Base-by-base conservation (phyloP, 768 basidiomycete genomes). In the Astraeus odoratus region DNA sequence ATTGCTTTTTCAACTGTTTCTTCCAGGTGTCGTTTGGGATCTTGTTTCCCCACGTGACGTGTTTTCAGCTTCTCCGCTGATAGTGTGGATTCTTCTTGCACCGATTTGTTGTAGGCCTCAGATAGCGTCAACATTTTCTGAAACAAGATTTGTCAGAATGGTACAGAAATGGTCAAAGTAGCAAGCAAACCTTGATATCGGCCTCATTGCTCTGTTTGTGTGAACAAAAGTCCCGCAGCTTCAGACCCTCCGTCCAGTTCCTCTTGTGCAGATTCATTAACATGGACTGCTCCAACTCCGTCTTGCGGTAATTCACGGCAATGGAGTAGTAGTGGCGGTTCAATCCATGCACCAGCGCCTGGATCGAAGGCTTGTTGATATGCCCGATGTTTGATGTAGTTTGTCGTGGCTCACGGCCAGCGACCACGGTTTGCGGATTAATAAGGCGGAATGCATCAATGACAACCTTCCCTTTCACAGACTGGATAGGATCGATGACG, bases 361-460 rank as follows among this genome's bases (percentile, higher is more conserved):
- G 96, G 60, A 99, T 98, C 46, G 88, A 90, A n/a, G 96, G 96
- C 65, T 98, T 97, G 66, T 97, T 95, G 67, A 99, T 88, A 59
- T 97, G 94, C 2, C 96, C 96, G 51, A 98, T 94, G 59, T 99
- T 99, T 37, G 89, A 93, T 13, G 96, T 99, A 43, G 92, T 95
- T 65, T 98, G 96, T 20, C 96, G 79, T 9, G 93, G 90, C 68
- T 99, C 96, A 45, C 89, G 84, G 41, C 96, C 96, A 46, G 86
- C 74, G 51, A 96, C 82, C 49, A 97, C 83, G 36, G 83, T 76
- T 56, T 90, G 82, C 16, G 94, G 92, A 61, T 87, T 88, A 68
- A 99, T 98, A 36, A 93, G 83, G 47, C 96, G 85, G 75, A 99
- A 99, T 3, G 96, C 96, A 67, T 98, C 96, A 51, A 99, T 97